phyloP scores from a whole-genome alignment of 768 basidiomycete species.

The Rhodotorula sphaerocarpa region DNA sequence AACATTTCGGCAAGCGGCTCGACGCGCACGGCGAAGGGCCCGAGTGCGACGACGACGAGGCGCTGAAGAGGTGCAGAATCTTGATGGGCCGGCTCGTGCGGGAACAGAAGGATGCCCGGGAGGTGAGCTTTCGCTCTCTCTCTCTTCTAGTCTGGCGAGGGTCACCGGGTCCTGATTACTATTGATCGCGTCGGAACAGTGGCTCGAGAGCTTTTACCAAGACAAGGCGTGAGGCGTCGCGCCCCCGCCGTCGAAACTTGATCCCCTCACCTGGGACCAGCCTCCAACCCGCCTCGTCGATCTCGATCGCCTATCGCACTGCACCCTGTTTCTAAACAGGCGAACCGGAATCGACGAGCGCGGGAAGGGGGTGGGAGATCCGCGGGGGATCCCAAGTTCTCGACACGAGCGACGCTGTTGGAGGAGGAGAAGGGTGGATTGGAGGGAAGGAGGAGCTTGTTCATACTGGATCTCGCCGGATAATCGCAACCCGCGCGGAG shows the following conservation, averaged over 20 bases:
- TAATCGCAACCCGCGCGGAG: too few relatives aligned
- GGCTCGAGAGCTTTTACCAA: not conserved
- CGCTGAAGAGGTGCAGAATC: conserved; percentile 50
- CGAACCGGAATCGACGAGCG: too few relatives aligned
- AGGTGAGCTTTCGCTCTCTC: not conserved
- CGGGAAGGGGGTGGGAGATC: too few relatives aligned
- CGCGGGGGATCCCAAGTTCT: too few relatives aligned
- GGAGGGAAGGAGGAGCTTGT: too few relatives aligned
- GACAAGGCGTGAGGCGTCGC: not conserved
- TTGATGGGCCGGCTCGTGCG: conserved; percentile 56
- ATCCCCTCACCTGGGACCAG: too few relatives aligned
- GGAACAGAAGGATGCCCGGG: conserved; percentile 63
- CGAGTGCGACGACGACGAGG: conserved; percentile 39
- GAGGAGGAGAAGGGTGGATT: too few relatives aligned
- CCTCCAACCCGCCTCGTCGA: too few relatives aligned
- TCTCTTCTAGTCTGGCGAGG: not conserved
- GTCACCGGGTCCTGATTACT: not conserved
- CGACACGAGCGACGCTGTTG: too few relatives aligned
- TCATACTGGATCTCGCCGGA: too few relatives aligned
- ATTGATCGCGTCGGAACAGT: not conserved
- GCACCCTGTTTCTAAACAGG: too few relatives aligned
- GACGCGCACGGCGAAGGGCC: conserved; percentile 48
- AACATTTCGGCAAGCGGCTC: conserved; percentile 66
- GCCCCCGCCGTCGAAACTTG: not conserved
- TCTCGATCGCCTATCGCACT: too few relatives aligned